Evolutionary conservation across 2,329 filamentous ascomycete genomes (phyloP).

Genomic region (Coleophoma cylindrospora): DNA sequence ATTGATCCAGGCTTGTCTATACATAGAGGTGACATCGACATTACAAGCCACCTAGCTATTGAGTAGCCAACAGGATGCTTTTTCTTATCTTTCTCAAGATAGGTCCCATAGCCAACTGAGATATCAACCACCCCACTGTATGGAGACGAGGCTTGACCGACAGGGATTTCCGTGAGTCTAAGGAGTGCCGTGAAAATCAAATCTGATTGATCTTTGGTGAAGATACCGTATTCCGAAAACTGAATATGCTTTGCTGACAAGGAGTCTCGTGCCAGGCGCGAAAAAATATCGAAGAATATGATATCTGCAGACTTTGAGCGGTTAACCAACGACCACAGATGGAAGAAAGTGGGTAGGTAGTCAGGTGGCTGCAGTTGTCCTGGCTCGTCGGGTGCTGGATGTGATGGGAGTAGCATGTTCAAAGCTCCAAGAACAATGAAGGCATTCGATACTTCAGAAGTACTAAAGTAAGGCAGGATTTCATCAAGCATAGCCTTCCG

Average conservation of each 20-base stretch:
- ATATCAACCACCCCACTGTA: constrained; percentile 80
- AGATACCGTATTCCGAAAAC: constrained; percentile 85
- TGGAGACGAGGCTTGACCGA: constrained; percentile 90
- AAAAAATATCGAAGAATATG: constrained; percentile 85
- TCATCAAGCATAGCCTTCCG: constrained; percentile 78
- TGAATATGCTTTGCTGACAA: constrained; percentile 69
- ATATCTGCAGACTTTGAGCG: constrained; percentile 84
- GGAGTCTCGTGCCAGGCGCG: constrained; percentile 79
- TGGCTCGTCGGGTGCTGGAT: constrained; percentile 66
- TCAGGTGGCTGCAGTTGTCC: constrained; percentile 78
- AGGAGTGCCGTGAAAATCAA: constrained; percentile 90
- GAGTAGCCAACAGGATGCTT: constrained; percentile 91
- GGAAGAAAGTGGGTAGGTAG: constrained; percentile 91
- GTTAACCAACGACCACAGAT: constrained; percentile 90
- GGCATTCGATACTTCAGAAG: constrained; percentile 84
- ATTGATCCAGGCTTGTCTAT: constrained; percentile 74
- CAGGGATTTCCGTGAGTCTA: constrained; percentile 87
- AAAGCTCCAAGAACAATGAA: constrained; percentile 89
- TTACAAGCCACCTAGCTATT: constrained; percentile 87
- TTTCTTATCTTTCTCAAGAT: constrained; percentile 87
- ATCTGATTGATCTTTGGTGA: constrained; percentile 85
- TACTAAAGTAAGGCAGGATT: constrained; percentile 82
- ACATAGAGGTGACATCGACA: constrained; percentile 84
- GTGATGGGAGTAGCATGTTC: constrained; percentile 83
- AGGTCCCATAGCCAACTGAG: constrained; percentile 74